A percentile compares a stretch with the other conserved stretches of the same genome.
These are phyloP conservation scores for Penicillium sp. DNA, from an alignment of 2,329 filamentous ascomycete species.

Conservation along the genomic window DNA sequence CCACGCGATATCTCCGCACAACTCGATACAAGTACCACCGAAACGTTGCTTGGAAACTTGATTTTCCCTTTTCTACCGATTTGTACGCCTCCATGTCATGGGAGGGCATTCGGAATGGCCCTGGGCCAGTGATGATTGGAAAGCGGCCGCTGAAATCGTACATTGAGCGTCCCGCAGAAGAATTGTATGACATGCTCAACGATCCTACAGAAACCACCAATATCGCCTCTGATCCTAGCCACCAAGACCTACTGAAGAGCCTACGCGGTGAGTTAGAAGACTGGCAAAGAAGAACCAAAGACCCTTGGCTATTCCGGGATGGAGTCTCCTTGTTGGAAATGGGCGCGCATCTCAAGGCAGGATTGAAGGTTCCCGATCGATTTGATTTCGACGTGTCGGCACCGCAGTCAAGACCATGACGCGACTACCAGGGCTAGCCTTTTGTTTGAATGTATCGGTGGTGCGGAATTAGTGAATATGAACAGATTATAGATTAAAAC, in stretches of 20 bases:
- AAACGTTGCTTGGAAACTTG: constrained; percentile 47
- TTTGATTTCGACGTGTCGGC: constrained; percentile 2
- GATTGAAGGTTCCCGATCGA: constrained; percentile 3
- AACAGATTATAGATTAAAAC: too few relatives aligned
- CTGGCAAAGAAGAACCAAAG: constrained; percentile 3
- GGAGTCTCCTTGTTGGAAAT: constrained; percentile 6
- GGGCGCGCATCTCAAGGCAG: constrained; percentile 2
- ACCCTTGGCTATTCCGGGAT: constrained; percentile 7
- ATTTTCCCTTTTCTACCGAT: constrained; percentile 48
- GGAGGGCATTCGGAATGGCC: constrained; percentile 44
- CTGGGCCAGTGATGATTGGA: constrained; percentile 1
- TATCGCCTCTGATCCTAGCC: background rate
- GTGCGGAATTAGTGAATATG: too few relatives aligned
- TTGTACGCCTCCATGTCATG: constrained; percentile 44
- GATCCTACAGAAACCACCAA: constrained; percentile 3
- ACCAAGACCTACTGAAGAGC: background rate
- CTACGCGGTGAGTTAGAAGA: constrained; percentile 1
- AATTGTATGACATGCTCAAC: constrained; percentile 4
- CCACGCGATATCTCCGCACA: constrained; percentile 45
- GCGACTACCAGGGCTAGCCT: too few relatives aligned
- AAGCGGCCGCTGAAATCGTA: constrained; percentile 2
- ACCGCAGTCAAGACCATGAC: background rate
- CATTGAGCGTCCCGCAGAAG: constrained; percentile 3
- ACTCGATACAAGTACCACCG: constrained; percentile 48
- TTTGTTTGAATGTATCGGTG: too few relatives aligned